Percentiles rank a stretch among this genome's conserved stretches.
Conservation (phyloP, 768 basidiomycete genomes). For the Ramaria rubella region DNA sequence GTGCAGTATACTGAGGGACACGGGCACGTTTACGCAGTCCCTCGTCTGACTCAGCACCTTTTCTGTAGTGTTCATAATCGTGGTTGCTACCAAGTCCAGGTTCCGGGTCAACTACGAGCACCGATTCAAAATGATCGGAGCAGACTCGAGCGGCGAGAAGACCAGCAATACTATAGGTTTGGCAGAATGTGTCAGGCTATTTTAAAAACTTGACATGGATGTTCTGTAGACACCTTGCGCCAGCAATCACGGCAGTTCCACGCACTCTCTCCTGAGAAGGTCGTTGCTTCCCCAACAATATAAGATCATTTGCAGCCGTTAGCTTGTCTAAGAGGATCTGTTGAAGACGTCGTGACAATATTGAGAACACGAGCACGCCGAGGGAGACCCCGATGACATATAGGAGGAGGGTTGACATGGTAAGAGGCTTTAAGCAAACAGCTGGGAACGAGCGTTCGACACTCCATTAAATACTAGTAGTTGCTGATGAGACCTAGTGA, state of each 20-base stretch:
- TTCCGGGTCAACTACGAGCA: conserved; percentile 28
- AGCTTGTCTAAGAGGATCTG: too few relatives aligned
- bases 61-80: background rate
- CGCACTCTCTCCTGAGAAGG: background rate
- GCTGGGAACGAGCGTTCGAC: too few relatives aligned
- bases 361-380: too few relatives aligned
- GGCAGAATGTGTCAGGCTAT: background rate
- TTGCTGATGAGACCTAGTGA: too few relatives aligned
- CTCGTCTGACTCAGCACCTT: conserved; percentile 14
- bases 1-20: background rate
- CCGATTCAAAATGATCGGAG: conserved; percentile 27
- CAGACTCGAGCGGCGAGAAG: conserved; percentile 27
- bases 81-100: background rate
- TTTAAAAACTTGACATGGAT: too few relatives aligned
- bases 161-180: conserved; percentile 25
- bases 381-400: too few relatives aligned
- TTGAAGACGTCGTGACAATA: too few relatives aligned
- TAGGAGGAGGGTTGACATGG: too few relatives aligned
- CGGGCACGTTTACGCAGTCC: conserved; percentile 21
- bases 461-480: too few relatives aligned
- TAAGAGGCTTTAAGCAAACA: too few relatives aligned
- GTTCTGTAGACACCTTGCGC: background rate
- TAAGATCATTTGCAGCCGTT: background rate
- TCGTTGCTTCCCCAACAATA: background rate
- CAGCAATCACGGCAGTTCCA: background rate